Conservation (phyloP, 169 alveolate species). For the Fabrea salina region DNA sequence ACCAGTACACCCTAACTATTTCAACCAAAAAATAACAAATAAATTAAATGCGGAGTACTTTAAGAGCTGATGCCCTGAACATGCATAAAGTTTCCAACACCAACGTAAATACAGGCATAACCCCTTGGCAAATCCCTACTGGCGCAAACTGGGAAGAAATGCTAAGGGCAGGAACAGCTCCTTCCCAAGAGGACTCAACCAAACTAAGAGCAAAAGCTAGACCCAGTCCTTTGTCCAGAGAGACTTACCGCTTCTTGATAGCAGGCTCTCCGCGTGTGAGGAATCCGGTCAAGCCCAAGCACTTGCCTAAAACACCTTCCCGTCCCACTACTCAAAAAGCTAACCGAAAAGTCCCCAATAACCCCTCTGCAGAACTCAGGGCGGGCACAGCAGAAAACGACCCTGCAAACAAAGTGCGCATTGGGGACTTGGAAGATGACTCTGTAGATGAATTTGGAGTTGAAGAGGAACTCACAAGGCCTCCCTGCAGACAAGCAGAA, state of each 20-base stretch:
- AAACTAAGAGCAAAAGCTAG: background rate
- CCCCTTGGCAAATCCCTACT: conserved; percentile 7
- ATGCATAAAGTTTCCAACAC: no score
- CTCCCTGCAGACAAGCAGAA: conserved; percentile 33
- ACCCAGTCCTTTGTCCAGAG: background rate
- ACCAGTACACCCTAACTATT: no score
- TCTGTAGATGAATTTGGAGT: background rate
- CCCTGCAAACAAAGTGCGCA: background rate
- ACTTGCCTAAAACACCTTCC: background rate
- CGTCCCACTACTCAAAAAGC: background rate
- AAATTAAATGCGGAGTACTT: background rate
- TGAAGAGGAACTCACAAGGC: background rate
- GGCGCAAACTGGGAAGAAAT: conserved; percentile 9
- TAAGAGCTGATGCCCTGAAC: background rate
- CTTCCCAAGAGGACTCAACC: background rate
- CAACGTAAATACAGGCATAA: background rate
- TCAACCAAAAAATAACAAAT: no score
- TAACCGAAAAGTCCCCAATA: background rate
- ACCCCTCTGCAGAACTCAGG: background rate
- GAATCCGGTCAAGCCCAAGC: background rate
- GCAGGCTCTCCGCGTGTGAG: background rate
- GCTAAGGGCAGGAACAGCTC: conserved; percentile 22
- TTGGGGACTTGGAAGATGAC: conserved; percentile 25
- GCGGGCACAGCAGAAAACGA: background rate
- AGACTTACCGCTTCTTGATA: background rate